Conservation (phyloP, 768 basidiomycete species). For the Clathrus columnatus region DNA sequence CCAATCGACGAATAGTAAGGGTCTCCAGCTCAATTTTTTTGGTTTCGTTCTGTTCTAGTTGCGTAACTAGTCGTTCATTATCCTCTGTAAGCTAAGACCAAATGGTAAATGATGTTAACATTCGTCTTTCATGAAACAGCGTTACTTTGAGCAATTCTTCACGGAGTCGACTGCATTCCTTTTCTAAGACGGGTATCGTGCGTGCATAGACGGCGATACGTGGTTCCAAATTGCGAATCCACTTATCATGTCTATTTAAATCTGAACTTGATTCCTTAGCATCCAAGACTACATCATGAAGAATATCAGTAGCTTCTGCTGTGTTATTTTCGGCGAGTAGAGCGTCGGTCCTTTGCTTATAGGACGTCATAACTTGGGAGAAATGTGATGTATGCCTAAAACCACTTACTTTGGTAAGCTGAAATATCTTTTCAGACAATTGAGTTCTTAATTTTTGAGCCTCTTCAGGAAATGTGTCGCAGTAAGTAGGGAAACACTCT, state of each 20-base stretch:
- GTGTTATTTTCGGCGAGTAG: conserved; percentile 63
- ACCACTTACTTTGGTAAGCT: conserved; percentile 36
- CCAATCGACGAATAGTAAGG: conserved; percentile 38
- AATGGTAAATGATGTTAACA: not conserved
- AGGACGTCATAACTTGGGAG: conserved; percentile 1
- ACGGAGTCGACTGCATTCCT: conserved; percentile 31
- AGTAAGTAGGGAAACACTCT: conserved; percentile 59
- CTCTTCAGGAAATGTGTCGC: conserved; percentile 36
- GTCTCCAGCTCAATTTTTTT: conserved; percentile 39
- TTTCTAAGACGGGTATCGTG: conserved; percentile 49
- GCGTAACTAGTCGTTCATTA: conserved; percentile 38
- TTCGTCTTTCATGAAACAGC: not conserved
- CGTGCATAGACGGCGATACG: conserved; percentile 53
- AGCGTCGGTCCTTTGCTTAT: conserved; percentile 55
- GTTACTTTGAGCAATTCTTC: conserved; percentile 29
- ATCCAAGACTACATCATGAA: conserved; percentile 62
- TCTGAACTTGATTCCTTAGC: conserved; percentile 40
- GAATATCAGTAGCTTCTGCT: conserved; percentile 58
- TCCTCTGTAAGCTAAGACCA: conserved; percentile 46
- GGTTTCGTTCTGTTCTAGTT: conserved; percentile 40
- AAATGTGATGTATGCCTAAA: not conserved
- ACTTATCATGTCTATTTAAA: conserved; percentile 42
- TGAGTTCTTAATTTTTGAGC: conserved; percentile 44
- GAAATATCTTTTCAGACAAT: conserved; percentile 65
- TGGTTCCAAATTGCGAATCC: conserved; percentile 59